phyloP scores from a whole-genome alignment of 495 filamentous ascomycete species.

The Bacidia gigantensis region DNA sequence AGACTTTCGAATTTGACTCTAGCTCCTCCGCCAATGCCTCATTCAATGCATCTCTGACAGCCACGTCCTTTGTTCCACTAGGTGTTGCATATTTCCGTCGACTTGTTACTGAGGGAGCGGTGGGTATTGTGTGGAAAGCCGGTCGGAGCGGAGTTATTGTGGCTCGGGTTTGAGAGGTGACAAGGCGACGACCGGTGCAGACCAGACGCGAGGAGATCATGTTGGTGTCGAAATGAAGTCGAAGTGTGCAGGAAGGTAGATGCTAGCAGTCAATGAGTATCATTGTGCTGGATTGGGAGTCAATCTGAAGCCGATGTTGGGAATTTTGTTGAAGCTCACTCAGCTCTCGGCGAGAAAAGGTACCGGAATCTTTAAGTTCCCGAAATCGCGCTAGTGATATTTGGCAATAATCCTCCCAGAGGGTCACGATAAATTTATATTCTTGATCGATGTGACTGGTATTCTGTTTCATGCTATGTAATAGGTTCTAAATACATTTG shows the following conservation, averaged over 20 bases:
- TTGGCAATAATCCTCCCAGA: not conserved
- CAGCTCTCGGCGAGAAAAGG: not conserved
- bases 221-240: not conserved
- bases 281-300: not conserved
- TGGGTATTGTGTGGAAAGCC: constrained; percentile 36
- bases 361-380: constrained; percentile 5
- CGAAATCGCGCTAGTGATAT: constrained; percentile 3
- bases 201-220: constrained; percentile 63
- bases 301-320: not conserved
- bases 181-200: constrained; percentile 65
- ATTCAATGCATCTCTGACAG: constrained; percentile 92
- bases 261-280: not conserved
- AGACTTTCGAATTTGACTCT: constrained; percentile 85
- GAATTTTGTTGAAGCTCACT: not conserved
- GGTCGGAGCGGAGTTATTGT: constrained; percentile 19
- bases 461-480: no score
- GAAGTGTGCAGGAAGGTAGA: not conserved
- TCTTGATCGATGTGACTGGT: no score
- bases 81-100: constrained; percentile 37
- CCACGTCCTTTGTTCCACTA: constrained; percentile 74
- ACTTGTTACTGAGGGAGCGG: constrained; percentile 32
- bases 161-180: constrained; percentile 39
- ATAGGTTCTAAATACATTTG: no score
- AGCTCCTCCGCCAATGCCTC: constrained; percentile 96
- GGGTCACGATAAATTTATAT: no score